phyloP scores from a whole-genome alignment of 2,329 filamentous ascomycete species.

The Colletotrichum ledebouriae region DNA sequence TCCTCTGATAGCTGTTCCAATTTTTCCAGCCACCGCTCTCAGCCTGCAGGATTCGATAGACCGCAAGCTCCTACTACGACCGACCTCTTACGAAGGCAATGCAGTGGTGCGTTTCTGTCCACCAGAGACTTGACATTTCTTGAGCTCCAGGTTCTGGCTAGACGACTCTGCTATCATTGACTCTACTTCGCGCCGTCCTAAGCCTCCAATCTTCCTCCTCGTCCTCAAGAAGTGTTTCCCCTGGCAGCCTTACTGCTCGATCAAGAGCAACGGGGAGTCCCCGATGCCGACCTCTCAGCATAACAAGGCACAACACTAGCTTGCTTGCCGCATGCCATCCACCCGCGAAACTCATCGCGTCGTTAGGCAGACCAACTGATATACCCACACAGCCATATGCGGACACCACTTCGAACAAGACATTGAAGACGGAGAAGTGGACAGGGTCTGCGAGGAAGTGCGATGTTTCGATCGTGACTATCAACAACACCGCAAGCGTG shows the following conservation, averaged over 20 bases:
- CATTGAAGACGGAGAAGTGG: slow-evolving; percentile 70
- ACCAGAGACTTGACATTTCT: too few relatives aligned
- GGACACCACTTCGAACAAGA: slow-evolving; percentile 69
- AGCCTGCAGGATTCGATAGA: too few relatives aligned
- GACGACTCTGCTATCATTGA: neutral
- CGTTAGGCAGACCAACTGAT: slow-evolving; percentile 66
- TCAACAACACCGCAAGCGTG: slow-evolving; percentile 70
- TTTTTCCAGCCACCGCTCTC: too few relatives aligned
- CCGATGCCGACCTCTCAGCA: slow-evolving; percentile 69
- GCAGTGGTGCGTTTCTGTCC: too few relatives aligned
- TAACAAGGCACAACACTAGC: slow-evolving; percentile 69
- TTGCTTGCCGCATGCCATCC: slow-evolving; percentile 69
- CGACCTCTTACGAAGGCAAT: too few relatives aligned
- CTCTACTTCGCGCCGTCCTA: slow-evolving; percentile 23
- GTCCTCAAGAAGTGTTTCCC: slow-evolving; percentile 48
- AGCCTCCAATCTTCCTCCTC: slow-evolving; percentile 48
- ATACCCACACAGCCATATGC: slow-evolving; percentile 74
- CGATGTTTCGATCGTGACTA: slow-evolving; percentile 70
- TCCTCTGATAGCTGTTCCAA: too few relatives aligned
- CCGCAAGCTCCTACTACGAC: too few relatives aligned
- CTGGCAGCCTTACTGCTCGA: slow-evolving; percentile 63
- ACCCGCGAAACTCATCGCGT: slow-evolving; percentile 68
- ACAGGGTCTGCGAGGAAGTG: slow-evolving; percentile 65
- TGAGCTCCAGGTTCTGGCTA: neutral
- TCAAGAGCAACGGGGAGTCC: slow-evolving; percentile 69